phyloP scores from a whole-genome alignment of 306 rosid genomes.

The Macrotyloma uniflorum region DNA sequence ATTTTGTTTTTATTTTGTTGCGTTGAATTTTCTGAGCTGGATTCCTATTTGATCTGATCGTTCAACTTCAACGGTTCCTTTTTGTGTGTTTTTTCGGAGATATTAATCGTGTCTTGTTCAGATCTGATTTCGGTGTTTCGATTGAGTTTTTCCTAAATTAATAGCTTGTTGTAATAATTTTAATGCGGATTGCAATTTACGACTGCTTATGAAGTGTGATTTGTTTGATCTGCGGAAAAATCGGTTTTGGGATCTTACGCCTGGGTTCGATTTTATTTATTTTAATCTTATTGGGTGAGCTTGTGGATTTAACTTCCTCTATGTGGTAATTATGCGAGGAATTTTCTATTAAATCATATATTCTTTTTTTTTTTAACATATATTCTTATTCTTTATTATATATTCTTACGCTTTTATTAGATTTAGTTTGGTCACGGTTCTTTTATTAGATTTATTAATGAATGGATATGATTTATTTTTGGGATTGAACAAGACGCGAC shows the following conservation, averaged over 20 bases:
- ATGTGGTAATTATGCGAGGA: neutral
- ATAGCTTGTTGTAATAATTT: neutral
- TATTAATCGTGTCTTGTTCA: neutral
- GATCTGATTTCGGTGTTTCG: slow-evolving; percentile 30
- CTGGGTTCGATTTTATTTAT: neutral
- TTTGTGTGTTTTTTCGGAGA: neutral
- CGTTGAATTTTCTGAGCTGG: slow-evolving; percentile 21
- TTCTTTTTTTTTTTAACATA: neutral
- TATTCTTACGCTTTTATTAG: slow-evolving; percentile 8
- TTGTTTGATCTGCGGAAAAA: slow-evolving; percentile 14
- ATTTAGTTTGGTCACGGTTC: slow-evolving; percentile 23
- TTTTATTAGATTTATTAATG: slow-evolving; percentile 10
- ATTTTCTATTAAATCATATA: neutral
- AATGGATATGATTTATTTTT: slow-evolving; percentile 2
- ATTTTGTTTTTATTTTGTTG: neutral
- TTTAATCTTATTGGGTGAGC: neutral
- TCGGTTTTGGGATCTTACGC: slow-evolving; percentile 16
- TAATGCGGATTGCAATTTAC: neutral
- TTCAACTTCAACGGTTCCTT: neutral
- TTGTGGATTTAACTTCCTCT: neutral
- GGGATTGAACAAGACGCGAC: slow-evolving; percentile 19
- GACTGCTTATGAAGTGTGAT: neutral
- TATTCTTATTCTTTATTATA: neutral
- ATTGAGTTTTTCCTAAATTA: neutral
- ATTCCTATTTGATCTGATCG: slow-evolving; percentile 29